These are phyloP conservation scores for Phytophthora sansomeana DNA, from an alignment of 352 stramenopile genomes.

Conservation along the genomic window DNA sequence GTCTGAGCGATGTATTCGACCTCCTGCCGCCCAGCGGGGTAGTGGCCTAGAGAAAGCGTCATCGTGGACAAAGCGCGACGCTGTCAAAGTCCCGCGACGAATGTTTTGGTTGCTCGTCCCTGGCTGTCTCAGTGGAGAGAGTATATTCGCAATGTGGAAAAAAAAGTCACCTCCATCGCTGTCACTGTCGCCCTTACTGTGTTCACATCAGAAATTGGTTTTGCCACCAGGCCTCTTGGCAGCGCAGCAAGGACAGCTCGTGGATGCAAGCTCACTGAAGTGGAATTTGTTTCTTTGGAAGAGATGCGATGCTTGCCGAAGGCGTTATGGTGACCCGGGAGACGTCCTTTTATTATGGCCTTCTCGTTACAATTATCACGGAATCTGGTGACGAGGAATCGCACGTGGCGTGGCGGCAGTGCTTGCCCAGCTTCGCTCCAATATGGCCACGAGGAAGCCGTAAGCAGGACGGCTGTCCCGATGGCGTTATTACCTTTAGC, in stretches of 20 bases:
- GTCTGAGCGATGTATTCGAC: conserved; percentile 59
- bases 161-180: conserved; percentile 44
- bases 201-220: conserved; percentile 63
- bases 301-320: conserved; percentile 69
- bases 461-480: conserved; percentile 29
- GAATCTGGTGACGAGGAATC: conserved; percentile 21
- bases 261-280: conserved; percentile 56
- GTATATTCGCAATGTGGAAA: conserved; percentile 80
- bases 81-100: conserved; percentile 23
- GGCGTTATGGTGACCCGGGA: conserved; percentile 64
- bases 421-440: conserved; percentile 48
- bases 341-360: conserved; percentile 57
- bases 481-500: conserved; percentile 37
- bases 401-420: conserved; percentile 55
- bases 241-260: conserved; percentile 47
- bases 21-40: conserved; percentile 24
- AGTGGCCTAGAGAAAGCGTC: conserved; percentile 34
- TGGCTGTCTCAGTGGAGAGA: conserved; percentile 75
- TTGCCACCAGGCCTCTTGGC: conserved; percentile 55
- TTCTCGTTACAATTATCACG: conserved; percentile 29
- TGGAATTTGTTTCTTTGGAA: conserved; percentile 67
- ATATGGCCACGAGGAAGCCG: conserved; percentile 32
- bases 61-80: conserved; percentile 29
- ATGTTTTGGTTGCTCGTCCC: conserved; percentile 67
- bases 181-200: conserved; percentile 46